Evolutionary conservation across 2,329 filamentous ascomycete species (phyloP).

Genomic region (Sporothrix dimorphospora): DNA sequence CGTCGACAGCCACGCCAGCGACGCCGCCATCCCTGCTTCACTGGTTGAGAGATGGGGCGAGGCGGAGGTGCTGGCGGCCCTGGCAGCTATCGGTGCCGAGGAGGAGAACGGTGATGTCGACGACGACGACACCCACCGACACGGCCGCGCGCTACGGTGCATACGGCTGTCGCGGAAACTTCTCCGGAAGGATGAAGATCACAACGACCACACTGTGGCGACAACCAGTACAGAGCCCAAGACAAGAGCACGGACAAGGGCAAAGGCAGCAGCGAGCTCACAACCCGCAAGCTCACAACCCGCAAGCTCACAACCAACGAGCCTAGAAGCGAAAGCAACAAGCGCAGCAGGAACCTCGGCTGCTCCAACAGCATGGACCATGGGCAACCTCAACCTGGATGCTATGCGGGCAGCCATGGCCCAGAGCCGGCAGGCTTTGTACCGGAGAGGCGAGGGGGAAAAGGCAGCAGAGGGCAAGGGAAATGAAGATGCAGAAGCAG

Average conservation of each 20-base stretch:
- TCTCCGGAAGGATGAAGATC: slow-evolving; percentile 24
- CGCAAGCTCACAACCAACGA: background rate
- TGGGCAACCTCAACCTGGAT: slow-evolving; percentile 27
- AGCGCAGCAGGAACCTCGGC: background rate
- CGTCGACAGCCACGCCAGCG: background rate
- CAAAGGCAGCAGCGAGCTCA: background rate
- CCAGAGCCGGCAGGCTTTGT: slow-evolving; percentile 25
- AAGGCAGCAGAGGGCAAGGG: background rate
- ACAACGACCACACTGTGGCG: background rate
- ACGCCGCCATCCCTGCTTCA: background rate
- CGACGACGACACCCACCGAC: slow-evolving; percentile 29
- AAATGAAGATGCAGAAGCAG: slow-evolving; percentile 11
- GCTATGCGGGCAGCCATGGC: slow-evolving; percentile 27
- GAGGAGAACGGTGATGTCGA: background rate
- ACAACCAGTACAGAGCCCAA: background rate
- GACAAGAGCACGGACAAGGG: background rate
- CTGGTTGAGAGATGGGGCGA: slow-evolving; percentile 32
- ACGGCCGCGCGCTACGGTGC: slow-evolving; percentile 37
- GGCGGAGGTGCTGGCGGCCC: slow-evolving; percentile 21
- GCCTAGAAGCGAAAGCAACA: background rate
- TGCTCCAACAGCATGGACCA: slow-evolving; percentile 18
- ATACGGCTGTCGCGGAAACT: slow-evolving; percentile 37
- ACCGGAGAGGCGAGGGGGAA: background rate
- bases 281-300: background rate
- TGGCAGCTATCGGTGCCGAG: slow-evolving; percentile 16